Evolutionary conservation across 2,329 filamentous ascomycete species (phyloP).

Genomic region (Dactylellina leptospora): DNA sequence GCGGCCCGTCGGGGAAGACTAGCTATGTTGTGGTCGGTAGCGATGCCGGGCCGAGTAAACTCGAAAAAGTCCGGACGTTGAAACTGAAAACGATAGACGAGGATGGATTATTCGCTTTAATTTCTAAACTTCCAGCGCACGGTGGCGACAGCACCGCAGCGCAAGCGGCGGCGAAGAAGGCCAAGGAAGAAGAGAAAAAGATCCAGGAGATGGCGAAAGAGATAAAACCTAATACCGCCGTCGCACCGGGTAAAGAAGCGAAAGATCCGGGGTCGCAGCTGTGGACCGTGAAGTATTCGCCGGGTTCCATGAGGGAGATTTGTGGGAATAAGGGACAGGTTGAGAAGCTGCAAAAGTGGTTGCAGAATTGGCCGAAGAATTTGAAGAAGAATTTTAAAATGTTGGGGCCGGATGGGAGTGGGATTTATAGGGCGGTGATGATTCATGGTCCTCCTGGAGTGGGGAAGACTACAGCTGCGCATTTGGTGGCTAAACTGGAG

Average conservation of each 20-base stretch:
- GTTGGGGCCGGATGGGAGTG: slow-evolving; percentile 83
- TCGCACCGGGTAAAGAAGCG: slow-evolving; percentile 60
- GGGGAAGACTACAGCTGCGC: slow-evolving; percentile 95
- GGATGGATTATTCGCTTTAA: slow-evolving; percentile 86
- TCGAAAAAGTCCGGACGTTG: slow-evolving; percentile 81
- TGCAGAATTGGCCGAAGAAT: slow-evolving; percentile 80
- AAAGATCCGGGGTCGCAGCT: slow-evolving; percentile 70
- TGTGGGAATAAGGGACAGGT: slow-evolving; percentile 93
- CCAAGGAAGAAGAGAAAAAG: slow-evolving; percentile 82
- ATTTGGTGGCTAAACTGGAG: slow-evolving; percentile 89
- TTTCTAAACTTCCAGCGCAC: slow-evolving; percentile 79
- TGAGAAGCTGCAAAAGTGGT: slow-evolving; percentile 88
- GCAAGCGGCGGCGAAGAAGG: slow-evolving; percentile 83
- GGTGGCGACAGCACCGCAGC: slow-evolving; percentile 89
- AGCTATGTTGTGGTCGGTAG: slow-evolving; percentile 89
- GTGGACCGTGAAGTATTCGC: slow-evolving; percentile 96
- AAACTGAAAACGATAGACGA: slow-evolving; percentile 93
- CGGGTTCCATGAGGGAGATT: slow-evolving; percentile 82
- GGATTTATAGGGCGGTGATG: slow-evolving; percentile 86
- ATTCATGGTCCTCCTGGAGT: slow-evolving; percentile 95
- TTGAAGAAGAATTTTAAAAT: slow-evolving; percentile 83
- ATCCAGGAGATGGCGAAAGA: slow-evolving; percentile 80
- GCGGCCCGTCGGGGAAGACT: slow-evolving; percentile 87
- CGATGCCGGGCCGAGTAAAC: slow-evolving; percentile 92
- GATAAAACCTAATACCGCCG: slow-evolving; percentile 69